phyloP scores from a whole-genome alignment of 345 rosid genomes.

The Camelina neglecta region DNA sequence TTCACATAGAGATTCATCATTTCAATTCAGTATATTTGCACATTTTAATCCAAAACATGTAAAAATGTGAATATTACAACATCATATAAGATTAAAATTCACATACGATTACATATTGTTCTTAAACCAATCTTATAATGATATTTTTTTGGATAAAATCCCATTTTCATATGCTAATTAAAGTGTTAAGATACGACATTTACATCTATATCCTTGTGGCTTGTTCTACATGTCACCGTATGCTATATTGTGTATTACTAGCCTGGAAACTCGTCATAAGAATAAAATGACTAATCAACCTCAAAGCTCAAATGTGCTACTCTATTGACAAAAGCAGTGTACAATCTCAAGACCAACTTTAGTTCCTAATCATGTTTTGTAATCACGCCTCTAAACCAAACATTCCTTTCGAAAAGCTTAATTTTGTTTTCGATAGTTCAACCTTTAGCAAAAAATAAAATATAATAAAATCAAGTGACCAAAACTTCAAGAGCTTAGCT shows the following conservation, averaged over 20 bases:
- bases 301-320: constrained; percentile 14
- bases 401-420: background rate
- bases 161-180: background rate
- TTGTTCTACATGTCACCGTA: background rate
- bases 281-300: background rate
- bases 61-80: background rate
- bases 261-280: background rate
- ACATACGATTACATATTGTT: background rate
- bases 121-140: background rate
- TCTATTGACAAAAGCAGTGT: background rate
- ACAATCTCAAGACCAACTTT: background rate
- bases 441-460: background rate
- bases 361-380: background rate
- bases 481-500: background rate
- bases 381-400: background rate
- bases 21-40: background rate
- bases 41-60: background rate
- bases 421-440: background rate
- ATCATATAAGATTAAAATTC: background rate
- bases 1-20: background rate
- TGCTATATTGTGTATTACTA: background rate
- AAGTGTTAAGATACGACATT: background rate
- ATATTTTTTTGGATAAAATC: background rate
- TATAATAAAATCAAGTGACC: background rate
- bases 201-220: background rate